Base-by-base conservation (phyloP, 2,329 filamentous ascomycete species). In the Herpotrichia juniperi region DNA sequence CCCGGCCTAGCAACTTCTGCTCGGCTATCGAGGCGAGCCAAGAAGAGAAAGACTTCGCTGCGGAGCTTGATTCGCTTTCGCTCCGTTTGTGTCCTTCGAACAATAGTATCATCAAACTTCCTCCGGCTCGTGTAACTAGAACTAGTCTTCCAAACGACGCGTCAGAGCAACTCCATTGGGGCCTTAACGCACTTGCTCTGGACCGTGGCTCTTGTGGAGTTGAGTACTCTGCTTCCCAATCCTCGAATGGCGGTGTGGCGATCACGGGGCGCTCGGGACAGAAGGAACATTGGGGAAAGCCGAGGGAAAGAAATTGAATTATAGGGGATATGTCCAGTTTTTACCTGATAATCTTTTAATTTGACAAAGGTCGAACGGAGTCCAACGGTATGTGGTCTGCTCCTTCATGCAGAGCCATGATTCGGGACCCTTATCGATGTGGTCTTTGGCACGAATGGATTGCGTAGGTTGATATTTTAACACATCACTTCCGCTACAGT, bases 101-200 rank as follows among this genome's bases (percentile, higher is more conserved):
- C 25, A 50, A 60, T 17, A 57, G 48, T 31, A 44, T 51, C 17
- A 35, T 17, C 25, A 50, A 46, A 8, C 56, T 58, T 30, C 42
- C 51, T 2, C 54, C 56, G 14, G 21, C 49, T 43, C 65, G 66
- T 10, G 16, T 11, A 21, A 48, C 51, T 14, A 61, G 68, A 12
- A 50, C 56, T 10, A 69, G 58, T 35, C 39, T 73, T 21, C 67
- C 68, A 9, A 64, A 47, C 22, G 70, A 73, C 47, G 54, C 66
- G 1, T 68, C 69, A 9, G 68, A 73, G 56, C 68, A 72, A 40
- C 58, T 73, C 8, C 70, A 72, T 43, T 73, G 70, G 70, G 55
- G 62, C 30, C 58, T 73, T 16, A 68, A 68, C 16, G 62, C 67
- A 6, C 62, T 72, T 19, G 54, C 62, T 28, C 50, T 72, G 19